Conservation (phyloP, 768 basidiomycete species). For the Strobilomyces dryophilus region DNA sequence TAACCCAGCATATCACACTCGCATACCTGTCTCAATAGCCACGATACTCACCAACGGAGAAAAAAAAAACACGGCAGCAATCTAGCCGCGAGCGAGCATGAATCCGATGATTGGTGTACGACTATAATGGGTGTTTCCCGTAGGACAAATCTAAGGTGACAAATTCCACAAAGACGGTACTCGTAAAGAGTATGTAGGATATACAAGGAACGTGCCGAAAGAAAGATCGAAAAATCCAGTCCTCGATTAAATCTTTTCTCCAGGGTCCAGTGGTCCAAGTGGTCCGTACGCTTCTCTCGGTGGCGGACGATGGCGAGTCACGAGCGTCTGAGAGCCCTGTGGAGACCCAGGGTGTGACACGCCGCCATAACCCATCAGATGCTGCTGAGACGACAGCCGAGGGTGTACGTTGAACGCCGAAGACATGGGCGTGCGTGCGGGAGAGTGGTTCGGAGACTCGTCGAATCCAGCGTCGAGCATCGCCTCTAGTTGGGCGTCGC, state of each 20-base stretch:
- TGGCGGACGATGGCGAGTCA: constrained; percentile 36
- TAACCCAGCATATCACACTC: neutral
- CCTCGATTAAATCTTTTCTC: constrained; percentile 43
- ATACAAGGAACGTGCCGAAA: constrained; percentile 13
- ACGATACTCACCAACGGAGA: neutral
- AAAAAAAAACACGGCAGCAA: neutral
- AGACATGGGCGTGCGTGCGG: constrained; percentile 30
- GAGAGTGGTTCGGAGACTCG: constrained; percentile 49
- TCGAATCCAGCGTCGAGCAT: constrained; percentile 93
- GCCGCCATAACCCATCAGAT: constrained; percentile 47
- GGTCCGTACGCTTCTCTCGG: constrained; percentile 42
- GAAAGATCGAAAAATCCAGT: constrained; percentile 17
- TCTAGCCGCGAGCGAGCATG: neutral
- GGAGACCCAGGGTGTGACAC: constrained; percentile 46
- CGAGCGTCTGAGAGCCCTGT: constrained; percentile 19
- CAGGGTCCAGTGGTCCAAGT: constrained; percentile 58
- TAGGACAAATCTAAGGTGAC: too few species aligned
- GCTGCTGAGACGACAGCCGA: constrained; percentile 46
- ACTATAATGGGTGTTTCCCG: too few species aligned
- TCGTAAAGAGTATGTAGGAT: constrained; percentile 7
- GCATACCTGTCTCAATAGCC: constrained; percentile 3
- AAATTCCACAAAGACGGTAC: too few species aligned
- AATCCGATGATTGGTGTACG: too few species aligned
- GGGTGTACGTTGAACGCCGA: constrained; percentile 48
- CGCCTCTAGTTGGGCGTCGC: constrained; percentile 76